These are phyloP conservation scores for Verbascum thapsus DNA, from an alignment of 257 asterid species.

Conservation along the genomic window DNA sequence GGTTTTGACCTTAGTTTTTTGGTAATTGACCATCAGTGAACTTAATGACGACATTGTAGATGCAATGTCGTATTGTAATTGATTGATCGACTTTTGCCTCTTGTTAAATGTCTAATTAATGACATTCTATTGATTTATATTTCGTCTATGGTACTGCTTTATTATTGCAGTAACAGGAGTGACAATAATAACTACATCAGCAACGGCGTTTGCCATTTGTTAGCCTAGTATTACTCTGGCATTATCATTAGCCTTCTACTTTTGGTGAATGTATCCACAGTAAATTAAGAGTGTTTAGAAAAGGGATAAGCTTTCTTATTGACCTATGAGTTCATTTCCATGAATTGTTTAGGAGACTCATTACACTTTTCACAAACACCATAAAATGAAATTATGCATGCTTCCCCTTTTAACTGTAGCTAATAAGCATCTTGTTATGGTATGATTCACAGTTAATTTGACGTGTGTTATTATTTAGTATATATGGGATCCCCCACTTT, in stretches of 20 bases:
- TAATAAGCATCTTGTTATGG: neutral
- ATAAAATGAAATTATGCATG: slow-evolving; percentile 23
- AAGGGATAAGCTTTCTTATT: neutral
- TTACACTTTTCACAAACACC: too few relatives aligned
- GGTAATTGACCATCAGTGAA: slow-evolving; percentile 1
- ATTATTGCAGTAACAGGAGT: neutral
- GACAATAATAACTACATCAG: neutral
- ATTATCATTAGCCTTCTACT: too few relatives aligned
- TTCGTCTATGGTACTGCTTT: slow-evolving; percentile 1
- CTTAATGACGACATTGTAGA: slow-evolving; percentile 25
- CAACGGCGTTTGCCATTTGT: neutral
- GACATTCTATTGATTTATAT: neutral
- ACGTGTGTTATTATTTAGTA: slow-evolving; percentile 1
- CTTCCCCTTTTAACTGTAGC: slow-evolving; percentile 2
- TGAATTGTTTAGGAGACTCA: slow-evolving; percentile 7
- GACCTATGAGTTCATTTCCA: neutral
- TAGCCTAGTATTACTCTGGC: too few relatives aligned
- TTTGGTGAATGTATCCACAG: too few relatives aligned
- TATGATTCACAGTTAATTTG: neutral
- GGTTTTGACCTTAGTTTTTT: neutral
- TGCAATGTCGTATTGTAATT: slow-evolving; percentile 4
- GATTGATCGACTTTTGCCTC: slow-evolving; percentile 9
- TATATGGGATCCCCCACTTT: neutral
- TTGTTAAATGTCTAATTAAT: slow-evolving; percentile 9
- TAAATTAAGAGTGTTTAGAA: too few relatives aligned